Base-by-base conservation (phyloP, 192 early-diverging fungal species). In the Jimgerdemannia lactiflua region DNA sequence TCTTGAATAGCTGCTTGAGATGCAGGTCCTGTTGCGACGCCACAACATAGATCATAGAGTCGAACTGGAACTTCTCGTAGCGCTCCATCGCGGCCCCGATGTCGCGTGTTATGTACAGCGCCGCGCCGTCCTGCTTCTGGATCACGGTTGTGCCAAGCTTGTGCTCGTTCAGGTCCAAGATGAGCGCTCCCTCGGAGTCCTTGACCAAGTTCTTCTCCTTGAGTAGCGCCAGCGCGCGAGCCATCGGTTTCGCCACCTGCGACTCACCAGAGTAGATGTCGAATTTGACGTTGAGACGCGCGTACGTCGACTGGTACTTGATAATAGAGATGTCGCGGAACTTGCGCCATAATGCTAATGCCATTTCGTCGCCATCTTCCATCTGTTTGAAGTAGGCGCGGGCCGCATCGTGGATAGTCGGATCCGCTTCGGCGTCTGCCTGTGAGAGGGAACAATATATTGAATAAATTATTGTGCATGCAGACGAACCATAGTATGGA, bases 201-300 rank as follows among this genome's bases (percentile, higher is more conserved):
- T 92, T 79, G 42, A 97, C 72, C 43, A 99, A 79, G 10, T 90
- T 90, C 66, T 88, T 83, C 44, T 92, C 90, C 39, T 87, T 78
- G 70, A 99, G 89, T 80, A 94, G 87, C 64, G 90, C 73, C 81
- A 89, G 90, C 71, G 90, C 92, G 54, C 80, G 84, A 65, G 79
- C 74, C 89, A 95, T 93, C 70, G 89, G 89, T 10, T 91, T 81
- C 69, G 87, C 88, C 71, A 96, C 95, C 84, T 97, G 93, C 8
- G 96, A 96, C 85, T 99, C 97, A 68, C 97, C 96, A 65, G 95
- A 97, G 81, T 95, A 97, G 64, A 97, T 86, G 82, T 98, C 96
- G 77, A 98, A 98, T n/a, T 89, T 71, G 76, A 98, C 90, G 78
- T 95, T 94, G 73, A 99, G 88, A 74, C 96, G 95, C 19, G 86